Percentiles rank a stretch among this genome's conserved stretches.
These are phyloP conservation scores for Candida glucosophila DNA, from an alignment of 1,139 yeast species.

Conservation along the genomic window DNA sequence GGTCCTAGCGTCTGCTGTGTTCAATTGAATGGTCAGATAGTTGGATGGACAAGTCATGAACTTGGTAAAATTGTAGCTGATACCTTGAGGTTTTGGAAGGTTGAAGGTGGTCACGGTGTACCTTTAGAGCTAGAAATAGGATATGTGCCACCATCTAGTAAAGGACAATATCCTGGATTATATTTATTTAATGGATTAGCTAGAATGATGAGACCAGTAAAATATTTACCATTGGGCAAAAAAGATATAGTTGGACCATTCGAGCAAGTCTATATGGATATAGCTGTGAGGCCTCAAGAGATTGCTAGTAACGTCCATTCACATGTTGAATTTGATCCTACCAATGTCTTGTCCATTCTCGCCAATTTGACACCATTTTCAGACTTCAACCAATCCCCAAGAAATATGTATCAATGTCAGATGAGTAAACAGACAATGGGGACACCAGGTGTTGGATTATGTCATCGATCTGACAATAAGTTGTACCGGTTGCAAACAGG, in stretches of 20 bases:
- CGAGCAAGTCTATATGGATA: conserved; percentile 94
- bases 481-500: conserved; percentile 89
- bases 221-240: conserved; percentile 76
- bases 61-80: conserved; percentile 84
- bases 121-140: conserved; percentile 90
- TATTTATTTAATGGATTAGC: conserved; percentile 86
- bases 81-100: conserved; percentile 88
- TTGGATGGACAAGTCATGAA: conserved; percentile 92
- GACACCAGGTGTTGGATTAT: conserved; percentile 94
- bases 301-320: conserved; percentile 73
- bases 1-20: conserved; percentile 86
- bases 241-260: conserved; percentile 91
- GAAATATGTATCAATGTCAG: conserved; percentile 99
- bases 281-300: conserved; percentile 93
- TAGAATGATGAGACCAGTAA: conserved; percentile 94
- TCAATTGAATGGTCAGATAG: conserved; percentile 84
- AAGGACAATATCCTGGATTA: conserved; percentile 97
- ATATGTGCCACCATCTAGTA: conserved; percentile 85
- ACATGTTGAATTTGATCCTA: conserved; percentile 92
- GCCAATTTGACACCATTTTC: conserved; percentile 97
- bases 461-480: conserved; percentile 91
- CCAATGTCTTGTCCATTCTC: conserved; percentile 84
- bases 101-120: conserved; percentile 65
- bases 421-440: conserved; percentile 99
- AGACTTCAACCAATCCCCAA: conserved; percentile 97